Evolutionary conservation across 345 rosid genomes (phyloP).

Genomic region (Lenwebbia sp.): DNA sequence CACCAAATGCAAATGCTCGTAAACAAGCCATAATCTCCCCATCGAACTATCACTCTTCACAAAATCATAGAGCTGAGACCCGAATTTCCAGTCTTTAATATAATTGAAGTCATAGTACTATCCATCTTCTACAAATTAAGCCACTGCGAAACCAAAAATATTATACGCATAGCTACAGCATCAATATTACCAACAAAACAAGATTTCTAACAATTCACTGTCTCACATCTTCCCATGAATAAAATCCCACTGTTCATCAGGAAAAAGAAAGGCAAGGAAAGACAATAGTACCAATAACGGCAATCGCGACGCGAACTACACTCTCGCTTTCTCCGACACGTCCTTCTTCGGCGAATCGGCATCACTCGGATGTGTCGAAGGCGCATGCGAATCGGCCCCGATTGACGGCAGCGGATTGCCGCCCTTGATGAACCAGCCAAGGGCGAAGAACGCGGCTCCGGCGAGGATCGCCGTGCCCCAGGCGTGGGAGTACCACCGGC

Average conservation of each 20-base stretch:
- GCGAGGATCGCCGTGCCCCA: constrained; percentile 94
- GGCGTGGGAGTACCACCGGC: constrained; percentile 75
- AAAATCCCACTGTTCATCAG: neutral
- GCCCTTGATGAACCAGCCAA: constrained; percentile 85
- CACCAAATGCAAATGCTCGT: neutral
- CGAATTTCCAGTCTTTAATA: neutral
- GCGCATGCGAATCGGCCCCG: constrained; percentile 8
- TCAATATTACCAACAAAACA: neutral
- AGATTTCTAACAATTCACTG: neutral
- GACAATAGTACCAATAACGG: neutral
- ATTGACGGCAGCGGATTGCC: constrained; percentile 76
- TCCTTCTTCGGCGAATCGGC: neutral
- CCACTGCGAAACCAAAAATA: neutral
- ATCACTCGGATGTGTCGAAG: neutral
- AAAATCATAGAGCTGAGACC: neutral
- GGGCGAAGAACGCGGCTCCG: constrained; percentile 67
- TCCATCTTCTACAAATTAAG: neutral
- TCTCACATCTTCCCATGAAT: neutral
- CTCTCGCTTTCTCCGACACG: neutral
- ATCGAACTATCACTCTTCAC: neutral
- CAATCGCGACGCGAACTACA: neutral
- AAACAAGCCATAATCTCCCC: neutral
- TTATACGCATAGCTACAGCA: neutral
- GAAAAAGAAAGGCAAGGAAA: neutral
- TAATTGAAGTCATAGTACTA: neutral